Conservation (phyloP, 441 rosid species). For the Lepidium campestre region DNA sequence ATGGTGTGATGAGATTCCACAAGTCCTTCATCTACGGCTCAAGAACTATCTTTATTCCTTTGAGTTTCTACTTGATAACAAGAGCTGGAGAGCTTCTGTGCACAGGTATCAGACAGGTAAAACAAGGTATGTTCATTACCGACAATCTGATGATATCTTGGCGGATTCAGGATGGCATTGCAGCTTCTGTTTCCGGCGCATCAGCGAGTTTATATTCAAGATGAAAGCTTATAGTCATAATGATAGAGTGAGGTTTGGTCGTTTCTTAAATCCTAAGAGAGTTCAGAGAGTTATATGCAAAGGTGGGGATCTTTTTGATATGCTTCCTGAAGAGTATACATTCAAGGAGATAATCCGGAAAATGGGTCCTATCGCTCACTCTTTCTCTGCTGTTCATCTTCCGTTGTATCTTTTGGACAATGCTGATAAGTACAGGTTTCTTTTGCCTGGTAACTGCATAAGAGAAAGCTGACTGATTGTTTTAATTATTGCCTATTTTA, state of each 20-base stretch:
- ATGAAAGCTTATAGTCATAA: conserved; percentile 89
- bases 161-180: conserved; percentile 88
- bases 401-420: conserved; percentile 79
- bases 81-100: conserved; percentile 90
- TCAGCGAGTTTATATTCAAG: conserved; percentile 78
- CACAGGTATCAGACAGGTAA: conserved; percentile 64
- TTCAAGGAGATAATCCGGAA: conserved; percentile 85
- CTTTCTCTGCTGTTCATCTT: conserved; percentile 88
- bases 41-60: conserved; percentile 85
- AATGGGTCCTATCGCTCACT: conserved; percentile 88
- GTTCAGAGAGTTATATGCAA: conserved; percentile 74
- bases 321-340: conserved; percentile 89
- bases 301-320: conserved; percentile 81
- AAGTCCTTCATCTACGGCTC: conserved; percentile 59
- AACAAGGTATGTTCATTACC: conserved; percentile 76
- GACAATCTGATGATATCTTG: conserved; percentile 64
- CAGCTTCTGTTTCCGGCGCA: conserved; percentile 78
- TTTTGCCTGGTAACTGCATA: conserved; percentile 76
- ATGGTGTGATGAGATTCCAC: conserved; percentile 82
- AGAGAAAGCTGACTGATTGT: conserved; percentile 39
- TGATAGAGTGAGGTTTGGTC: conserved; percentile 79
- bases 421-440: conserved; percentile 66
- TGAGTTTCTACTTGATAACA: conserved; percentile 69
- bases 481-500: background rate
- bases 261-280: conserved; percentile 67